These are phyloP conservation scores for Gracilaria gracilis DNA, from an alignment of 23 red algal species.

Conservation along the genomic window DNA sequence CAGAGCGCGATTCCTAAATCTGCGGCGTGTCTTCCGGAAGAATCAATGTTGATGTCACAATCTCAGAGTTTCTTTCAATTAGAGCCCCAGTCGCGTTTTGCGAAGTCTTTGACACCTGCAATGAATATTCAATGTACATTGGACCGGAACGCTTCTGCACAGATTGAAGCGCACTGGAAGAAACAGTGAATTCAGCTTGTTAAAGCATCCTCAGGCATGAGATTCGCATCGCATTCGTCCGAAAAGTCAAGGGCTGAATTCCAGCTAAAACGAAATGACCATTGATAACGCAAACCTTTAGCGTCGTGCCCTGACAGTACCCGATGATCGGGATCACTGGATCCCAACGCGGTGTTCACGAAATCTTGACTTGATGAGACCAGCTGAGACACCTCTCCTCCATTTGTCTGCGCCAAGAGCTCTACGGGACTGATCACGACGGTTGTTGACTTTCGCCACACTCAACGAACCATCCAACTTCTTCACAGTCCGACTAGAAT, in stretches of 20 bases:
- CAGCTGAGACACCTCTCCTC: constrained; percentile 16
- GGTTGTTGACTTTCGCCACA: too few relatives aligned
- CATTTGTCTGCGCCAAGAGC: constrained; percentile 50
- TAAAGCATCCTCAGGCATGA: constrained; percentile 3
- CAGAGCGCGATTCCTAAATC: constrained; percentile 32
- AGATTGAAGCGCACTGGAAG: neutral
- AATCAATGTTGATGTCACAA: constrained; percentile 21
- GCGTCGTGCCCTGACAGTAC: constrained; percentile 33
- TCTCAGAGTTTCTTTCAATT: constrained; percentile 31
- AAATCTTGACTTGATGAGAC: constrained; percentile 46
- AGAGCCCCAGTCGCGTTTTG: constrained; percentile 32
- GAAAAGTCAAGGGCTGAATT: constrained; percentile 5
- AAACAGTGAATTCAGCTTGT: constrained; percentile 41
- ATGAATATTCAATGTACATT: constrained; percentile 47
- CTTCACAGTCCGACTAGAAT: too few relatives aligned
- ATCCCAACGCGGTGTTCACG: constrained; percentile 6
- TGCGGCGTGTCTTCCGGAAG: constrained; percentile 11
- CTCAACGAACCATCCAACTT: too few relatives aligned
- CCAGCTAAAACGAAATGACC: constrained; percentile 55
- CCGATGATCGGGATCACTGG: constrained; percentile 58
- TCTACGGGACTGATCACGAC: constrained; percentile 51
- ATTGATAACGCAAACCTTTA: constrained; percentile 48
- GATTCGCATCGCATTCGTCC: constrained; percentile 16
- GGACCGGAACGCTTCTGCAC: constrained; percentile 34
- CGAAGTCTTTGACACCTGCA: constrained; percentile 61